These are phyloP conservation scores for Dryas drummondii DNA, from an alignment of 306 rosid genomes.

Conservation along the genomic window DNA sequence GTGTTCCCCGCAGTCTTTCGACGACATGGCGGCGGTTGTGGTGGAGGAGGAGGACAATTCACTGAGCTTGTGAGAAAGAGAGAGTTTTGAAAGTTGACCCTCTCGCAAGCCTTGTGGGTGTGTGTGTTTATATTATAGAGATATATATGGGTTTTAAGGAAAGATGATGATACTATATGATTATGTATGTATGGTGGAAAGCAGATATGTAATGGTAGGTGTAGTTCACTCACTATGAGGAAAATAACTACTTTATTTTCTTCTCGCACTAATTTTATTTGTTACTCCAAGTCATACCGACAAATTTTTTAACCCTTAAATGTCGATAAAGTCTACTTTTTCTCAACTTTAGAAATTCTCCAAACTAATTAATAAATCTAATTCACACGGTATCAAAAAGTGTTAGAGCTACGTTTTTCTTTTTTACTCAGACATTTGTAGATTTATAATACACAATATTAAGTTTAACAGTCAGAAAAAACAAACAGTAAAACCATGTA, in stretches of 20 bases:
- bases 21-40: slow-evolving; percentile 36
- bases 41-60: neutral
- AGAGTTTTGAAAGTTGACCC: slow-evolving; percentile 6
- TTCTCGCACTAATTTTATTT: neutral
- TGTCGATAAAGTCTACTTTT: too few relatives aligned
- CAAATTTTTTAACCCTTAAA: too few relatives aligned
- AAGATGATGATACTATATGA: slow-evolving; percentile 4
- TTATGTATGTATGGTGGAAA: slow-evolving; percentile 23
- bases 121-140: neutral
- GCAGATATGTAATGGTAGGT: neutral
- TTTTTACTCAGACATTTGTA: too few relatives aligned
- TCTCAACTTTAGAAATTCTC: too few relatives aligned
- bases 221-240: neutral
- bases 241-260: neutral
- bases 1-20: slow-evolving; percentile 63
- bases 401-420: too few relatives aligned
- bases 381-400: too few relatives aligned
- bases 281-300: too few relatives aligned
- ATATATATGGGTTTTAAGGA: neutral
- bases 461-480: too few relatives aligned
- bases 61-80: neutral
- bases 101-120: neutral
- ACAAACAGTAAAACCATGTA: too few relatives aligned
- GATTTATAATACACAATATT: too few relatives aligned
- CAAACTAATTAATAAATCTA: too few relatives aligned